A percentile compares a stretch with the other conserved stretches of the same genome.
These are phyloP conservation scores for Trametes pubescens DNA, from an alignment of 1,284 basidiomycete species.

Conservation along the genomic window DNA sequence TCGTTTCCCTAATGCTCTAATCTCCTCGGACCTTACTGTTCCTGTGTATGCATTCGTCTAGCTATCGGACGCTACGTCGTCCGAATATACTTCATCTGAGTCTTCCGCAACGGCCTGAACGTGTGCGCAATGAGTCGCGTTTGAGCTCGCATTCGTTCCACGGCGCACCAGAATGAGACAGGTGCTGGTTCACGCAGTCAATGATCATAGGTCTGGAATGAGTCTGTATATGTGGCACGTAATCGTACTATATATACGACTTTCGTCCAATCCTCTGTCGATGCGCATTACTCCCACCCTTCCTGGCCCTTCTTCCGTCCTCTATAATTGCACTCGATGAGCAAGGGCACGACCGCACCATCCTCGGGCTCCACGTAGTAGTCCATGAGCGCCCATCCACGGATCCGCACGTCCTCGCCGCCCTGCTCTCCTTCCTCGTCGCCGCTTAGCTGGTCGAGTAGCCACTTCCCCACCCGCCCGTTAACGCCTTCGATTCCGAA, in stretches of 20 bases:
- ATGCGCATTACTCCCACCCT: slow-evolving; percentile 40
- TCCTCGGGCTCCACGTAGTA: slow-evolving; percentile 67
- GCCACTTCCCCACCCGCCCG: slow-evolving; percentile 71
- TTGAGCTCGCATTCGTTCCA: not conserved
- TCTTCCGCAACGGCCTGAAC: not conserved
- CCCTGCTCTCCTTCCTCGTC: not conserved
- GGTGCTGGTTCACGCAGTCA: too few relatives aligned
- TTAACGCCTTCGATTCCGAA: slow-evolving; percentile 88
- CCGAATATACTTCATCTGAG: too few relatives aligned
- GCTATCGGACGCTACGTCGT: too few relatives aligned
- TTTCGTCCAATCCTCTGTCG: too few relatives aligned
- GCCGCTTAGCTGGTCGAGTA: slow-evolving; percentile 51
- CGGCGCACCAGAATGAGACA: too few relatives aligned
- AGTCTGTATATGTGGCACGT: too few relatives aligned
- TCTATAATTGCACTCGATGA: slow-evolving; percentile 79
- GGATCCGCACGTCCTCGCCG: slow-evolving; percentile 50
- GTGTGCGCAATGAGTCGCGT: not conserved
- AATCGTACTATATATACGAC: not conserved
- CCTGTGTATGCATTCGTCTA: too few relatives aligned
- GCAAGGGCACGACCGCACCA: slow-evolving; percentile 62
- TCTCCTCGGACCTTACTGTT: not conserved
- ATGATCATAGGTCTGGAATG: too few relatives aligned
- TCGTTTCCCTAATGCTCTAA: too few relatives aligned
- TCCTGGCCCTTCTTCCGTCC: slow-evolving; percentile 57
- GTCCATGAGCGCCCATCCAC: slow-evolving; percentile 80